phyloP scores from a whole-genome alignment of 148 eudicot species.

The Limonium bicolor region DNA sequence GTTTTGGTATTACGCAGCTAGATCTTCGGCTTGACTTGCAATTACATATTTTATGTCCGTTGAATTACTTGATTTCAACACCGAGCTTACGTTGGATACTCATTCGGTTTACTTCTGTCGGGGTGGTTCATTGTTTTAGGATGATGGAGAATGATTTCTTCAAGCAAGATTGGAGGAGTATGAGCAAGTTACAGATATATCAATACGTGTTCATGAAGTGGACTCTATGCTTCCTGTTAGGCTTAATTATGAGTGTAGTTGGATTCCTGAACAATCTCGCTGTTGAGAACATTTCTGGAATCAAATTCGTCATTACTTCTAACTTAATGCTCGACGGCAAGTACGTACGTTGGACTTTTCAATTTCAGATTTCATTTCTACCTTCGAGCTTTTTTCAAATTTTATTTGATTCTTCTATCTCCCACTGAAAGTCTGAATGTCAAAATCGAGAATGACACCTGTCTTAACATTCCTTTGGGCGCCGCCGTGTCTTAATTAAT shows the following conservation, averaged over 20 bases:
- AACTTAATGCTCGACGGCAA: conserved; percentile 22
- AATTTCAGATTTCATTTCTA: background rate
- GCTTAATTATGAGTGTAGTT: conserved; percentile 32
- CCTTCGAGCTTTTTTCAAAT: background rate
- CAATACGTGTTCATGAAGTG: conserved; percentile 42
- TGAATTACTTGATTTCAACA: background rate
- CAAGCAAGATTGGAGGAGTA: conserved; percentile 55
- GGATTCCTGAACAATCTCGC: conserved; percentile 47
- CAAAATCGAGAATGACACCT: too few species aligned
- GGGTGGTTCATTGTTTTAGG: conserved; percentile 8
- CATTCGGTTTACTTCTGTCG: background rate
- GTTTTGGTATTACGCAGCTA: background rate
- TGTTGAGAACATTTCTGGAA: conserved; percentile 42
- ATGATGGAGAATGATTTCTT: conserved; percentile 52
- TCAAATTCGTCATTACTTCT: conserved; percentile 23
- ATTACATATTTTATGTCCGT: background rate
- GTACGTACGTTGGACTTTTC: too few species aligned
- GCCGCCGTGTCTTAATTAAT: too few species aligned
- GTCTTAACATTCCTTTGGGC: too few species aligned
- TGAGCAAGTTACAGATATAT: conserved; percentile 28
- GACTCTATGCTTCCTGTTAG: conserved; percentile 35
- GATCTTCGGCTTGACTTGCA: background rate
- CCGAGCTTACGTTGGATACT: too few species aligned
- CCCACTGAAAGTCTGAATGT: too few species aligned
- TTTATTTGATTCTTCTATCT: background rate